A percentile compares a stretch with the other conserved stretches of the same genome.
These are phyloP conservation scores for Carex cristatella DNA, from an alignment of 176 grass and related monocot genomes.

Conservation along the genomic window DNA sequence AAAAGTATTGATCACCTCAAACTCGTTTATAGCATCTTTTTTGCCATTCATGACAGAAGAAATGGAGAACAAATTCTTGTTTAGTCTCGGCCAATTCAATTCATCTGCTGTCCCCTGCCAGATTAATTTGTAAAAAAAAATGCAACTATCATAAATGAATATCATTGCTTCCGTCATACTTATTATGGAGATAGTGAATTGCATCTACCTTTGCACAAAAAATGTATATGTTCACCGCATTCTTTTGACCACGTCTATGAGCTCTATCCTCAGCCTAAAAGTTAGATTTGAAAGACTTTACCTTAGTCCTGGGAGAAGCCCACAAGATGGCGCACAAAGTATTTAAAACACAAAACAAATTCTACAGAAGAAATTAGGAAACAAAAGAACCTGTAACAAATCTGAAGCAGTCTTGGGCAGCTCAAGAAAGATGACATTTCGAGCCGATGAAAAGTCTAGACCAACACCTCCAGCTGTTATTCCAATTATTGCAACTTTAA, in stretches of 20 bases:
- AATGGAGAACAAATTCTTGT: constrained; percentile 70
- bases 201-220: constrained; percentile 78
- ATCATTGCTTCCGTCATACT: not conserved
- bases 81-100: constrained; percentile 71
- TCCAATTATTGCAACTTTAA: constrained; percentile 94
- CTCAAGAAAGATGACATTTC: constrained; percentile 94
- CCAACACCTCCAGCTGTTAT: constrained; percentile 89
- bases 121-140: constrained; percentile 9
- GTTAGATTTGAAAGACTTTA: constrained; percentile 16
- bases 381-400: constrained; percentile 66
- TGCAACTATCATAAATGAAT: not conserved
- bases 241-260: constrained; percentile 85
- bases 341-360: constrained; percentile 12
- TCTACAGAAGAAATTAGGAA: not conserved
- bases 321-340: not conserved
- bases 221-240: constrained; percentile 95
- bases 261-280: constrained; percentile 96
- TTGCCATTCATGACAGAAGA: constrained; percentile 95
- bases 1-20: constrained; percentile 50
- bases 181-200: not conserved
- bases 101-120: constrained; percentile 71
- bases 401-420: constrained; percentile 84
- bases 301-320: constrained; percentile 7
- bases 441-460: constrained; percentile 83
- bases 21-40: constrained; percentile 79